Conservation (phyloP, 768 basidiomycete species). For the Termitomyces eurrhizus region DNA sequence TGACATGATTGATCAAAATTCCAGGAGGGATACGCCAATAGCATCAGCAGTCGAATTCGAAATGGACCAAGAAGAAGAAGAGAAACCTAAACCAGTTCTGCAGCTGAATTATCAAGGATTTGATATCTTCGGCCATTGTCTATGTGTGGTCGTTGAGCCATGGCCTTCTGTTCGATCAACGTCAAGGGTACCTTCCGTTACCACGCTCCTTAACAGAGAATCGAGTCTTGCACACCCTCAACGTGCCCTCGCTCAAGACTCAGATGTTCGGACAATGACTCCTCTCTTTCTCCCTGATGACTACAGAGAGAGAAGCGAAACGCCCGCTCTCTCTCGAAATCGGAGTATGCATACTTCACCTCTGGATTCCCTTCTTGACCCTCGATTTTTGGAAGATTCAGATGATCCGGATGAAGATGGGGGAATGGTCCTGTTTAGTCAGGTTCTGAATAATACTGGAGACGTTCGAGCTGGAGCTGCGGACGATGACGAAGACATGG, state of each 20-base stretch:
- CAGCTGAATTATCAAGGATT: constrained; percentile 70
- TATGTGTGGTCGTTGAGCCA: constrained; percentile 83
- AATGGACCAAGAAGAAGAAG: constrained; percentile 62
- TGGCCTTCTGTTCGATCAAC: constrained; percentile 52
- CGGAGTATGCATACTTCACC: constrained; percentile 8
- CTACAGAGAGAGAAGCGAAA: constrained; percentile 32
- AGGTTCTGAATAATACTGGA: constrained; percentile 56
- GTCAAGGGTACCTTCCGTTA: constrained; percentile 24
- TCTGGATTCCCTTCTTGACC: constrained; percentile 25
- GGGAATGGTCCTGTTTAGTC: constrained; percentile 74
- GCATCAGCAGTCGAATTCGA: constrained; percentile 39
- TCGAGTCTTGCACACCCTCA: constrained; percentile 30
- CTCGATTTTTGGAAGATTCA: constrained; percentile 26
- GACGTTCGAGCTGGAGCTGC: constrained; percentile 53
- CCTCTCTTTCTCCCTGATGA: constrained; percentile 77
- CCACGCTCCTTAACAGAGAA: constrained; percentile 20
- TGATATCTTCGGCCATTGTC: constrained; percentile 63
- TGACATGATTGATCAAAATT: constrained; percentile 6
- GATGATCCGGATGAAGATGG: constrained; percentile 36
- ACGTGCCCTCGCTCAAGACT: constrained; percentile 20
- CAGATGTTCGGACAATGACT: constrained; percentile 37
- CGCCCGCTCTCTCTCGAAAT: constrained; percentile 30
- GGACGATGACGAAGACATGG: constrained; percentile 75
- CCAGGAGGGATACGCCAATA: neutral
- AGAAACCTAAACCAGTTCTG: constrained; percentile 71